Evolutionary conservation across 495 filamentous ascomycete genomes (phyloP), one percentile per base, ranked within the genome.

Genomic region (Halenospora varia): DNA sequence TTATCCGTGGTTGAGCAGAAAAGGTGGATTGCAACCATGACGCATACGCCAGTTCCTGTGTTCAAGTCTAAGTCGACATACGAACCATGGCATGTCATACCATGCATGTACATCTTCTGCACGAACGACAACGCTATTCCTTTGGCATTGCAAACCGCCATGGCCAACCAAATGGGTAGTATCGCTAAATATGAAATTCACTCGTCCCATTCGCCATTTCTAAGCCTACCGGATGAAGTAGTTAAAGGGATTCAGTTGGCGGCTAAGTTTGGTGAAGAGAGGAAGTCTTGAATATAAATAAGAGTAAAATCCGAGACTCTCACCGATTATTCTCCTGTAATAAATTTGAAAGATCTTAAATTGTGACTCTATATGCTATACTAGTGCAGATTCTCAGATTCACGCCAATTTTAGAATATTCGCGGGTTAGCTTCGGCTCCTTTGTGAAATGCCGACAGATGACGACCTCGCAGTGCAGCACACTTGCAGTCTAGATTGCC

Each of bases 81-180:
- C 47, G 55, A 57, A 41, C 55, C 55, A 22, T 57, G 55, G 55
- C 18, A 49, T 10, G 55, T 9, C n/a, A 63, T 68, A 18, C 62
- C 60, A 15, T 62, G 51, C 10, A 46, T 57, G 9, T 68, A 53
- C 20, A 50, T 68, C 1, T 46, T 65, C 41, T 66, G 63, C 29
- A 57, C 58, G 17, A 56, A 58, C 39, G 65, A 66, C 20, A 42
- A 54, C 53, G 60, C 63, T 22, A 26, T 67, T 44, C 53, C 54
- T 2, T 26, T 47, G 20, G 29, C 44, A n/a, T 25, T 56, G 10
- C 65, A 67, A 35, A 53, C 60, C 25, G 26, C 41, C 24, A 62
- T 66, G 55, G 60, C 53, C 29, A 54, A 39, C 13, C 46, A 51
- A 15, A 20, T 57, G n/a, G 46, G 46, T 8, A 35, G 23, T 2